Conservation (phyloP, 2,329 filamentous ascomycete genomes). For the Capronia coronata region DNA sequence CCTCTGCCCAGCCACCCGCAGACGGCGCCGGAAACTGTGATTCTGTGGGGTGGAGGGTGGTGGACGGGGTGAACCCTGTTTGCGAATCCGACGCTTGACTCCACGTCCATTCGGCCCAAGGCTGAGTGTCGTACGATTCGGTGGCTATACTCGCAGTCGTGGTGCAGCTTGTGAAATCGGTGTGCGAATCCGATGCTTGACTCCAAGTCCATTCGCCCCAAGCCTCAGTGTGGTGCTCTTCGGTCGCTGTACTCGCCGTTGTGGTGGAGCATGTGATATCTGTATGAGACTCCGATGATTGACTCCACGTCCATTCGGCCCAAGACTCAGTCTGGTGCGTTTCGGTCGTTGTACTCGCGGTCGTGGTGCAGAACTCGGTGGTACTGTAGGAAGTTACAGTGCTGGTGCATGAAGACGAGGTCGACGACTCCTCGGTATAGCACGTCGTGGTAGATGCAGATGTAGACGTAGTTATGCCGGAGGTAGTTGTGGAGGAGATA, state of each 20-base stretch:
- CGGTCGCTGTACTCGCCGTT: neutral
- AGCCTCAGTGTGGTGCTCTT: neutral
- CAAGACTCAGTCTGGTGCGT: neutral
- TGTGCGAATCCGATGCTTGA: too few species aligned
- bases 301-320: too few species aligned
- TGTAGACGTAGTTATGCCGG: neutral
- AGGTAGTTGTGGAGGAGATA: constrained; percentile 1
- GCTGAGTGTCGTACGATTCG: neutral
- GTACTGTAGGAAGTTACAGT: neutral
- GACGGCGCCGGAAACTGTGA: too few species aligned
- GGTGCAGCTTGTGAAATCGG: too few species aligned
- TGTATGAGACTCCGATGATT: too few species aligned
- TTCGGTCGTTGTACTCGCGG: neutral
- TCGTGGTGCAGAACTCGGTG: neutral
- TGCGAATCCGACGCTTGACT: neutral
- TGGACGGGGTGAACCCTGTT: neutral
- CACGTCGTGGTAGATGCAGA: neutral
- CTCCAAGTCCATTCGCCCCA: neutral
- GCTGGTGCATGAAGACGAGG: neutral
- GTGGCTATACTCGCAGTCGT: neutral
- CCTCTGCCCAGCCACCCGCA: neutral
- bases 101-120: neutral
- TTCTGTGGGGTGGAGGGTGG: neutral
- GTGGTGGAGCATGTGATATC: neutral
- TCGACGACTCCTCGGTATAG: neutral